Evolutionary conservation across 176 grass and related monocot species (phyloP), one percentile per base, ranked within the genome.

Genomic region (Carex parvula): DNA sequence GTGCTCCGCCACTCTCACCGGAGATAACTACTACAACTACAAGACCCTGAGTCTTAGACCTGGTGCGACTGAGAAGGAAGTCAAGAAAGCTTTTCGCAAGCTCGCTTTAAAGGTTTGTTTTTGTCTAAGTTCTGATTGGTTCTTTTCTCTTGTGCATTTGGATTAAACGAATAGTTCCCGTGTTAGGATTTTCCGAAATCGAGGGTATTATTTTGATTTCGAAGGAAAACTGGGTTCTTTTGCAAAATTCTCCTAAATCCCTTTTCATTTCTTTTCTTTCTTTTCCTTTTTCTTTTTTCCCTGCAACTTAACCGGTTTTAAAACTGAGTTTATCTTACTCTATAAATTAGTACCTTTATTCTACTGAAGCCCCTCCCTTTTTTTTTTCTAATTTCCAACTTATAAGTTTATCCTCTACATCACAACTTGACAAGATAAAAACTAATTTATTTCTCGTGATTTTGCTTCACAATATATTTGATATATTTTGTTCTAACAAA

Each of bases 21-120:
- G 81, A 21, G 70, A 53, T 42, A 84, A 89, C 41, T 73, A 84
- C 29, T 89, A 89, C 37, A 80, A 82, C 29, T 89, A 89, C 37
- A 80, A 82, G 84, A 83, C 69, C 14, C 54, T 89, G 22, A 86
- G 62, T 29, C 54, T 89, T 21, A 62, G 48, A 64, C 88, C 84
- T 16, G 88, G 80, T n/a, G 88, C 84, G 5, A 86, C 84, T 7
- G 79, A 86, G 84, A 86, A 70, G 60, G 88, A 89, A 41, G 88
- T 89, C 42, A 89, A 89, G 61, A 83, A 66, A 70, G 88, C 88
- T 0, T 89, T 89, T 37, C 70, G 88, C 53, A 81, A 86, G 12
- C 84, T 89, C 17, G 88, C 84, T 70, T 82, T 89, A 52, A 71
- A 89, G 88, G 88, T 89, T 21, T 63, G 17, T 77, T 75, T 56